phyloP scores from a whole-genome alignment of 176 grass and related monocot genomes.

The Musa acuminata region DNA sequence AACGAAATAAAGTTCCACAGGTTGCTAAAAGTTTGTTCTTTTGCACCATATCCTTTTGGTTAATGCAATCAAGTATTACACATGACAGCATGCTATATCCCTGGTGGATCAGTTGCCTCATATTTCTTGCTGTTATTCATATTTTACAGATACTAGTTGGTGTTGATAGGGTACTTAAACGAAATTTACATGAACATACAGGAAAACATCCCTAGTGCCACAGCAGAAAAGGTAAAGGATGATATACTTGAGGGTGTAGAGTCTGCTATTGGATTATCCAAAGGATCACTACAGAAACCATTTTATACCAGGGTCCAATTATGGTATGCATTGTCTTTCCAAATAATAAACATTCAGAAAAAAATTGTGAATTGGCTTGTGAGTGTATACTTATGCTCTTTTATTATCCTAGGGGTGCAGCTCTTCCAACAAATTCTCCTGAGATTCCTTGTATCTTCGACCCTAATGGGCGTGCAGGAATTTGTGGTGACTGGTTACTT shows the following conservation, averaged over 20 bases:
- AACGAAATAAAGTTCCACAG: slow-evolving; percentile 93
- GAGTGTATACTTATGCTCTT: slow-evolving; percentile 8
- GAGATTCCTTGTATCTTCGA: slow-evolving; percentile 75
- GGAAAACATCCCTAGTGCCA: slow-evolving; percentile 82
- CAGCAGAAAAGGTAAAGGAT: slow-evolving; percentile 72
- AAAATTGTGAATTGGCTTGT: not conserved
- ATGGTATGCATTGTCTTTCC: slow-evolving; percentile 41
- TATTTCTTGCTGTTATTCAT: not conserved
- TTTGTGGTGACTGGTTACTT: slow-evolving; percentile 91
- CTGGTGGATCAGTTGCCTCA: not conserved
- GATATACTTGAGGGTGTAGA: slow-evolving; percentile 86
- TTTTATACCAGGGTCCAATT: slow-evolving; percentile 85
- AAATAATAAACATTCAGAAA: not conserved
- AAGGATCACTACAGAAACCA: slow-evolving; percentile 66
- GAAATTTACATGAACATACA: slow-evolving; percentile 21
- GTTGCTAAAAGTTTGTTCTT: slow-evolving; percentile 27
- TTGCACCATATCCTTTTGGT: not conserved
- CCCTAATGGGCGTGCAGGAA: slow-evolving; percentile 78
- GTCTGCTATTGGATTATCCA: slow-evolving; percentile 57
- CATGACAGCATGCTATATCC: not conserved
- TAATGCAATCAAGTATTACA: not conserved
- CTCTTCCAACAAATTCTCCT: slow-evolving; percentile 71
- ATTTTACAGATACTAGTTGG: not conserved
- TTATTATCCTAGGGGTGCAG: slow-evolving; percentile 62
- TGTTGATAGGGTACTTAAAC: not conserved